Percentiles rank a stretch among this genome's conserved stretches.
Conservation (phyloP, 805 yeast genomes). For the Lachancea waltii region DNA sequence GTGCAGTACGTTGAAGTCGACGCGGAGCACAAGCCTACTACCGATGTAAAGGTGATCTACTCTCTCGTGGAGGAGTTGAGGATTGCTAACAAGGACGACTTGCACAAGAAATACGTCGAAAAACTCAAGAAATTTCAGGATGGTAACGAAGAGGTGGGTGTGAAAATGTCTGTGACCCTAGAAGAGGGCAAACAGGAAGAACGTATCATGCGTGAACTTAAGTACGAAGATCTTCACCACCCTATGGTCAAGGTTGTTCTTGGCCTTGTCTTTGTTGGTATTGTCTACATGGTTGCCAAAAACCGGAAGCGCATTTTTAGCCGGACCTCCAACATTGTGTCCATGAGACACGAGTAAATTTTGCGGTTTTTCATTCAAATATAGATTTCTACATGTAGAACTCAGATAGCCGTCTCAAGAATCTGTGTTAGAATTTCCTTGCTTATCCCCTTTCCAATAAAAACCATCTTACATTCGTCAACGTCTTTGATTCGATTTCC, state of each 20-base stretch:
- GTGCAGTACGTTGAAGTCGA: slow-evolving; percentile 52
- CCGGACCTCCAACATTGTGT: slow-evolving; percentile 19
- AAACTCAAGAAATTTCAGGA: slow-evolving; percentile 21
- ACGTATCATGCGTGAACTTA: slow-evolving; percentile 15
- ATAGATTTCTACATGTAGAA: neutral
- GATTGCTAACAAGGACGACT: slow-evolving; percentile 14
- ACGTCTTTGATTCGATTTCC: slow-evolving; percentile 32
- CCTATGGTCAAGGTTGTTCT: slow-evolving; percentile 17
- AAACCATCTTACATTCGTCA: slow-evolving; percentile 51
- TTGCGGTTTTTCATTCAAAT: neutral
- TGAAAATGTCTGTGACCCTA: slow-evolving; percentile 14
- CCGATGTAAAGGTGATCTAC: slow-evolving; percentile 38
- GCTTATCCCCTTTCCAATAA: slow-evolving; percentile 64
- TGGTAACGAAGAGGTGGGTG: slow-evolving; percentile 27
- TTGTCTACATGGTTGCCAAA: slow-evolving; percentile 15
- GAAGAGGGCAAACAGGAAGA: slow-evolving; percentile 11
- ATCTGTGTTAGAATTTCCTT: slow-evolving; percentile 30
- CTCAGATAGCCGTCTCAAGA: slow-evolving; percentile 7
- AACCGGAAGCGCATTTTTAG: slow-evolving; percentile 13
- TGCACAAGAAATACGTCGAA: slow-evolving; percentile 21
- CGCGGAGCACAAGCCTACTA: slow-evolving; percentile 36
- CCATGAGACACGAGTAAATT: slow-evolving; percentile 23
- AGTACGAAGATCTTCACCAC: slow-evolving; percentile 17
- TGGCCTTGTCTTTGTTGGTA: slow-evolving; percentile 13
- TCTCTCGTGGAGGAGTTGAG: slow-evolving; percentile 27